phyloP scores from a whole-genome alignment of 2,329 filamentous ascomycete genomes.

The Epichloe amarillans region DNA sequence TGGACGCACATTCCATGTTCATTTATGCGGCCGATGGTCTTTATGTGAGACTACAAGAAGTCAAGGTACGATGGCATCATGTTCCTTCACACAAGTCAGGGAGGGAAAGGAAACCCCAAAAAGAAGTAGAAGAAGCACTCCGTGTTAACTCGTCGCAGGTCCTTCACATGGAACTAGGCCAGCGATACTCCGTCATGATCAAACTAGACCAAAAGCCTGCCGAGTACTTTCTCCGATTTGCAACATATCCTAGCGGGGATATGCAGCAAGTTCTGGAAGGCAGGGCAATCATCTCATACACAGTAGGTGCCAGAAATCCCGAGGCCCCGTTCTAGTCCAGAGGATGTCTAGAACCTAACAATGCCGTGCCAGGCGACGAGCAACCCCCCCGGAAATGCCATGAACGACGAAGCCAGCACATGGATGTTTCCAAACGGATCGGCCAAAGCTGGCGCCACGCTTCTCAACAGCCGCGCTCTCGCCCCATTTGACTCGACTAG shows the following conservation, averaged over 20 bases:
- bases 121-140: no score
- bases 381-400: background rate
- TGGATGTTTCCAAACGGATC: slow-evolving; percentile 2
- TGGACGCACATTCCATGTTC: slow-evolving; percentile 4
- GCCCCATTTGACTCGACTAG: background rate
- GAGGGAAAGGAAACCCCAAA: no score
- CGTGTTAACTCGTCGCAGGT: background rate
- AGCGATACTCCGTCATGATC: slow-evolving; percentile 5
- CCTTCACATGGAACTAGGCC: slow-evolving; percentile 2
- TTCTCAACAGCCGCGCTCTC: background rate
- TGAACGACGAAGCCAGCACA: background rate
- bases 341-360: no score
- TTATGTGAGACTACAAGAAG: background rate
- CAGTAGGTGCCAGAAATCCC: background rate
- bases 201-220: slow-evolving; percentile 3
- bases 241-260: slow-evolving; percentile 1
- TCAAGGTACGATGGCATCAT: background rate
- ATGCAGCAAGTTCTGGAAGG: slow-evolving; percentile 4
- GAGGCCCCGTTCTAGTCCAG: no score
- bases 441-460: background rate
- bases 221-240: slow-evolving; percentile 1
- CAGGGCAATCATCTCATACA: background rate
- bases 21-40: slow-evolving; percentile 3
- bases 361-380: no score
- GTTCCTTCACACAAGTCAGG: no score